Base-by-base conservation (phyloP, 2,329 filamentous ascomycete species). In the Penicillium paneum region DNA sequence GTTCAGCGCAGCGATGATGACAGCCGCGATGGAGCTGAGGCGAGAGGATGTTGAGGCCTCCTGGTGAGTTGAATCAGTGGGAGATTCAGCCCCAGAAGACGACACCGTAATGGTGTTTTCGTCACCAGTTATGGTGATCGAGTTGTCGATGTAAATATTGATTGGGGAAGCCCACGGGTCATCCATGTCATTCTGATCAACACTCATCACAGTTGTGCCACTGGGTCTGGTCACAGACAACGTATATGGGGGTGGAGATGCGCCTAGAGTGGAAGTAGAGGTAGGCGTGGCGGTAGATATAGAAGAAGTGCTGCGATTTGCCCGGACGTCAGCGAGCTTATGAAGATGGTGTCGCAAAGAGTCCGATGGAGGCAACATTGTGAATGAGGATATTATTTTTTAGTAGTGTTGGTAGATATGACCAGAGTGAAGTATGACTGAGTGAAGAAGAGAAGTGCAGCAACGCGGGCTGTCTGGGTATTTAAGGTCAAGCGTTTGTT, bases 111-210 rank as follows among this genome's bases (percentile, higher is more conserved):
- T 53, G 2, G 62, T 65, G 58, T 74, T 75, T n/a, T 55, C 63
- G 50, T 70, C 60, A 15, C 73, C 73, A 11, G 60, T 55, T 15
- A 74, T 59, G 28, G 54, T 63, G 54, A 74, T 71, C 5, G 71
- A 73, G 8, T 64, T 63, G 51, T 75, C 70, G 41, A 75, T 67
- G 35, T 66, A 64, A 51, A 74, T 71, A 11, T 58, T 64, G 35
- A 74, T 64, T 8, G 63, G 59, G 13, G 46, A 28, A n/a, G 57
- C 40, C 29, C 48, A 35, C 10, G 32, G 41, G 7, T 56, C 50
- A 2, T 67, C 63, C 62, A 15, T 61, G 57, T 62, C 59, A 3
- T 62, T 53, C 28, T 49, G 43, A 5, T 62, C 36, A n/a, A 57
- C 32, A 15, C 45, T 40, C 38, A 51, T 49, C 11, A 59, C 35